Base-by-base conservation (phyloP, 495 filamentous ascomycete genomes). In the Podospora comata region DNA sequence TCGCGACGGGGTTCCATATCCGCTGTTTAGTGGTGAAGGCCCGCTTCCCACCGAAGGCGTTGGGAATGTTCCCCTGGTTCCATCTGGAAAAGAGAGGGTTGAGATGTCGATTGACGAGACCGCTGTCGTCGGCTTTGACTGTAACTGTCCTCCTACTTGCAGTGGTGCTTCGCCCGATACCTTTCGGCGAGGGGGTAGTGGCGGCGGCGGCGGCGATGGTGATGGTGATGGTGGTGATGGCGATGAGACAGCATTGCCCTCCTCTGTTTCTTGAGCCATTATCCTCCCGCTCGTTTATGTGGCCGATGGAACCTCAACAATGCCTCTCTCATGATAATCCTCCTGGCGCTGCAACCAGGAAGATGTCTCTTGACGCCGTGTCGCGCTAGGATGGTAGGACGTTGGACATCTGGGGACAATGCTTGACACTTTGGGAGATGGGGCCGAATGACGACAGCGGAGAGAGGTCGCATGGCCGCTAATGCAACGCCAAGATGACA, bases 81-180 rank as follows among this genome's bases (percentile, higher is more conserved):
- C 85, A 73, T 90, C 88, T n/a, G 86, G 85, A 70, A 89, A 86
- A n/a, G 88, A 84, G 60, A 91, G 81, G 1, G 89, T 89, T 64
- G 89, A 86, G 62, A 93, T 89, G 69, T 94, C 92, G 70, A 90
- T 86, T 13, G 90, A 84, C 0, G 92, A 92, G 15, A 97, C 71
- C 6, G 92, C 92, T 0, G 92, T 97, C 11, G 94, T 97, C 34
- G 93, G 87, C 68, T 88, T 88, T 3, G 90, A 89, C 65, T 88
- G 90, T 53, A 67, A 48, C 0, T 69, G 68, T 16, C 73, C 66
- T 15, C 56, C 26, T 70, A 95, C 77, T 65, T 81, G 73, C 27
- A 75, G 66, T 39, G 70, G 62, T 34, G 74, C 77, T 13, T 75
- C 77, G 23, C 63, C 64, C n/a, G 73, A 68, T 7, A 60, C 60